A percentile compares a stretch with the other conserved stretches of the same genome.
Conservation (phyloP, 306 rosid species). For the Vigna radiata region DNA sequence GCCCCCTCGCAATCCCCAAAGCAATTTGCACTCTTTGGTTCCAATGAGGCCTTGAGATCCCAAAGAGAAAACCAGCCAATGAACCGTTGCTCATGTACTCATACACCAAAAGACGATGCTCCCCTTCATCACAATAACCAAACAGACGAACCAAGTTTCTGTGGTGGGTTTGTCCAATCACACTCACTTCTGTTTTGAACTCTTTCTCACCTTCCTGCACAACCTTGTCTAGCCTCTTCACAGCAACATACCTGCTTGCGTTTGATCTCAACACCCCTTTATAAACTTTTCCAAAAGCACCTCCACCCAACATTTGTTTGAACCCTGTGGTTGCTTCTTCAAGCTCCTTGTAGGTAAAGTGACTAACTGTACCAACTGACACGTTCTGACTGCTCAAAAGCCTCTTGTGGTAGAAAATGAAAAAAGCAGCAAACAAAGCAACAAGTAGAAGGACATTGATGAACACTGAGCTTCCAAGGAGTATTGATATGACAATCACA, state of each 20-base stretch:
- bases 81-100: constrained; percentile 25
- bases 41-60: constrained; percentile 32
- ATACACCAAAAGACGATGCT: constrained; percentile 16
- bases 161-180: constrained; percentile 22
- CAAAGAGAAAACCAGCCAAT: constrained; percentile 13
- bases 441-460: constrained; percentile 38
- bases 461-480: constrained; percentile 45
- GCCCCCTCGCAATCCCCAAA: constrained; percentile 12
- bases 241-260: constrained; percentile 48
- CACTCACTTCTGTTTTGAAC: constrained; percentile 18
- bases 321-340: constrained; percentile 44
- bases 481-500: constrained; percentile 22
- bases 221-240: constrained; percentile 49
- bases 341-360: constrained; percentile 23
- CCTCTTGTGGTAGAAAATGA: constrained; percentile 16
- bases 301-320: constrained; percentile 38
- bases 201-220: constrained; percentile 50
- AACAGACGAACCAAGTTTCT: constrained; percentile 11
- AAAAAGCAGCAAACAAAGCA: not conserved
- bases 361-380: constrained; percentile 4
- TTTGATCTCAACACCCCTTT: constrained; percentile 44
- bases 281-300: constrained; percentile 42
- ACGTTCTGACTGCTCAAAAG: not conserved
- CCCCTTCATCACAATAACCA: constrained; percentile 8
- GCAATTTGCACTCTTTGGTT: constrained; percentile 23